These are phyloP conservation scores for Suillus bovinus DNA, from an alignment of 768 basidiomycete species.

Conservation along the genomic window DNA sequence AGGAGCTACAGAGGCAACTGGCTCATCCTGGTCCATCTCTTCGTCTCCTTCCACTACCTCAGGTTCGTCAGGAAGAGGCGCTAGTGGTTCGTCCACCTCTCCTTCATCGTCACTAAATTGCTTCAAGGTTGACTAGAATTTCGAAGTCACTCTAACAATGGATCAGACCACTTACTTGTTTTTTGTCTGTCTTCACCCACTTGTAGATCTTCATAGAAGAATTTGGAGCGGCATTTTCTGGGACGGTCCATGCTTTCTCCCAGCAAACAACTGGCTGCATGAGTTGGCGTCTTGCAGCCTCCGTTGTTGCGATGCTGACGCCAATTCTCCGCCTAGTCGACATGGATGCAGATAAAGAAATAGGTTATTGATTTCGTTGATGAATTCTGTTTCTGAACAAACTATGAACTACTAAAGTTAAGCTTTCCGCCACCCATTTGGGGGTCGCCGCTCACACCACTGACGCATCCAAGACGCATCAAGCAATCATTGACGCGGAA, in stretches of 20 bases:
- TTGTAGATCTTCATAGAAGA: constrained; percentile 67
- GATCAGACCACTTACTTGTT: constrained; percentile 53
- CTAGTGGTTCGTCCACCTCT: constrained; percentile 76
- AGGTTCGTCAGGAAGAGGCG: constrained; percentile 75
- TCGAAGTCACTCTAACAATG: background rate
- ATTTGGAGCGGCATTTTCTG: constrained; percentile 54
- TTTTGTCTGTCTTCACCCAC: constrained; percentile 81
- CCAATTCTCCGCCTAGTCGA: constrained; percentile 76
- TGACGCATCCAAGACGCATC: too few relatives aligned
- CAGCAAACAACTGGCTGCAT: constrained; percentile 89
- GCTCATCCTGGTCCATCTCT: constrained; percentile 72
- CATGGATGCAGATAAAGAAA: constrained; percentile 40
- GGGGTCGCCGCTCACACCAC: background rate
- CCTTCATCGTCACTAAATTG: constrained; percentile 89
- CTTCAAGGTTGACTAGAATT: constrained; percentile 38
- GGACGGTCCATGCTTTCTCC: constrained; percentile 74
- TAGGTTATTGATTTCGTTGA: background rate
- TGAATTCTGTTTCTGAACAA: background rate
- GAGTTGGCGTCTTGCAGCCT: constrained; percentile 79
- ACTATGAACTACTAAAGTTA: background rate
- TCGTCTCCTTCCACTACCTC: constrained; percentile 77
- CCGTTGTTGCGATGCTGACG: constrained; percentile 72
- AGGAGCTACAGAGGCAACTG: constrained; percentile 39
- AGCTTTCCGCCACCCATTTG: background rate
- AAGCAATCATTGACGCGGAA: too few relatives aligned